Percentiles rank a stretch among this genome's conserved stretches.
Evolutionary conservation across 225 moss, liverwort and hornwort genomes (phyloP).

Genomic region (Rhytidiadelphus loreus): DNA sequence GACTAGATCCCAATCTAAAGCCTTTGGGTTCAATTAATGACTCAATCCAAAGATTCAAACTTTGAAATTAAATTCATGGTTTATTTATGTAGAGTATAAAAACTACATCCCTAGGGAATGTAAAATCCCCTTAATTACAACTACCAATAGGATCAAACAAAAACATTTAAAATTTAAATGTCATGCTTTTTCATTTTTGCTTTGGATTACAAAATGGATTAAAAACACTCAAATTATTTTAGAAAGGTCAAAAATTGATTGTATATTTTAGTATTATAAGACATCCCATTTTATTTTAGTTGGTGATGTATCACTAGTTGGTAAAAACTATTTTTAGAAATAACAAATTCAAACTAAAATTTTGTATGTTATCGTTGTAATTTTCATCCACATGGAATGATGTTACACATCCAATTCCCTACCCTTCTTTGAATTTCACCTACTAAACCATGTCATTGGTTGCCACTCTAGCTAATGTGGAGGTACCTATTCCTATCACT

Average conservation of each 20-base stretch:
- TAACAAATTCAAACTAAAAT: background rate
- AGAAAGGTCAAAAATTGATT: no score
- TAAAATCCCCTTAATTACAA: background rate
- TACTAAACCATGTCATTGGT: no score
- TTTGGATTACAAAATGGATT: background rate
- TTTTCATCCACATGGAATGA: background rate
- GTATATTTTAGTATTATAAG: background rate
- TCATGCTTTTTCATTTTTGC: no score
- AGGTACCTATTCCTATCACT: fast-evolving
- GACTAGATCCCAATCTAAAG: background rate
- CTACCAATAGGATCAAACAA: no score
- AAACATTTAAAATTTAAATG: no score
- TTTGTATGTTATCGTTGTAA: fast-evolving
- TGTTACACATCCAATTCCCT: background rate
- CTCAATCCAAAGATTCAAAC: background rate
- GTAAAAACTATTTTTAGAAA: background rate
- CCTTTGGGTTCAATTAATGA: background rate
- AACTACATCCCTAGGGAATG: background rate
- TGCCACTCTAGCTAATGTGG: fast-evolving
- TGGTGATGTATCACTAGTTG: background rate
- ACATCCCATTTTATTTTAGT: background rate
- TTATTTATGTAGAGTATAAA: fast-evolving
- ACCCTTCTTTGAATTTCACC: background rate
- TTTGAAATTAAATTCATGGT: background rate
- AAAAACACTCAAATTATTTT: background rate